phyloP scores from a whole-genome alignment of 371 early-diverging fungal genomes.

The Apophysomyces ossiformis region DNA sequence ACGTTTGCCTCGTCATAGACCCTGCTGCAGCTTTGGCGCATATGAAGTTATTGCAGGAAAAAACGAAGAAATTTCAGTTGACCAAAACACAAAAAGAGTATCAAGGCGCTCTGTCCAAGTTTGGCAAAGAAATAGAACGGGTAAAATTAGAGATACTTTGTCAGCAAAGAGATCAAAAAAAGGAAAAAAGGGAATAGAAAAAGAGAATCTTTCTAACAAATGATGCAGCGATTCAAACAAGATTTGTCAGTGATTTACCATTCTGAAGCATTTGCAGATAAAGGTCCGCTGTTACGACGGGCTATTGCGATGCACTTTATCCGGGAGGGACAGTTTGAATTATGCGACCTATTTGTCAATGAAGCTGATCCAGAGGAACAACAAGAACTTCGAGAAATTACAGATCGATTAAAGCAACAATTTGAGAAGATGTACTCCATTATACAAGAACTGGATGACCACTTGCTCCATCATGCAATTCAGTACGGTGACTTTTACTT shows the following conservation, averaged over 20 bases:
- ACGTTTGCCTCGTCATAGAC: not conserved
- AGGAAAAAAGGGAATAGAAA: not conserved
- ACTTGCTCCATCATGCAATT: conserved; percentile 32
- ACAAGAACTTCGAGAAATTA: conserved; percentile 29
- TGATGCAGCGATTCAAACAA: conserved; percentile 62
- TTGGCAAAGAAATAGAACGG: conserved; percentile 82
- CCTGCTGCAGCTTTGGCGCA: conserved; percentile 4
- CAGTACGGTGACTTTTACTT: conserved; percentile 19
- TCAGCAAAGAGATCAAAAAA: no score
- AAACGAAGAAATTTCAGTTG: conserved; percentile 31
- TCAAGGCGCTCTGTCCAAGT: conserved; percentile 63
- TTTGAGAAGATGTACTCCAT: conserved; percentile 48
- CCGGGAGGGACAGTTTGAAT: conserved; percentile 85
- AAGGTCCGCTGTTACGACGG: conserved; percentile 59
- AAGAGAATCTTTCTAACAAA: conserved; percentile 1
- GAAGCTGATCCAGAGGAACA: conserved; percentile 46
- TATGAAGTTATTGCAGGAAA: conserved; percentile 21
- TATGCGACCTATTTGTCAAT: conserved; percentile 65
- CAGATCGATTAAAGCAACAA: conserved; percentile 38
- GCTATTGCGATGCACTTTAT: conserved; percentile 81
- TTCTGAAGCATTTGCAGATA: conserved; percentile 72
- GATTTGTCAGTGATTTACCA: conserved; percentile 62
- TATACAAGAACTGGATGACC: conserved; percentile 34
- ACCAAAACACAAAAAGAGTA: conserved; percentile 73
- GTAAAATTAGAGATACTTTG: conserved; percentile 24